Evolutionary conservation across 345 rosid species (phyloP).

Genomic region (Gossypioides kirkii): DNA sequence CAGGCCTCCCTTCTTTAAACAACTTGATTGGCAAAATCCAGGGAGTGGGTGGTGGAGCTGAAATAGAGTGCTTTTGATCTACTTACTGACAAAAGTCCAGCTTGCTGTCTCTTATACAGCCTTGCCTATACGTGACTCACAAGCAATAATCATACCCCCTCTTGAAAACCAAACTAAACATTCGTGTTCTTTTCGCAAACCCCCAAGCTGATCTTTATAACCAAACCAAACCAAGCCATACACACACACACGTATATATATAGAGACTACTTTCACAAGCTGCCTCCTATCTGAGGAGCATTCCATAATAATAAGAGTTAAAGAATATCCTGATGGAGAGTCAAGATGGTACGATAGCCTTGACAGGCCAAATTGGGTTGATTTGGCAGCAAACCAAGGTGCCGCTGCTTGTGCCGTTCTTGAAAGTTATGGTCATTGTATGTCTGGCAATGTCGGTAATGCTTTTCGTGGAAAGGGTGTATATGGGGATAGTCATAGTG

Average conservation of each 20-base stretch:
- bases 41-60: slow-evolving; percentile 26
- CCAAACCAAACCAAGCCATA: not conserved
- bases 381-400: slow-evolving; percentile 49
- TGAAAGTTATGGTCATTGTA: slow-evolving; percentile 36
- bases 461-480: slow-evolving; percentile 54
- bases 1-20: not conserved
- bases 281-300: not conserved
- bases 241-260: not conserved
- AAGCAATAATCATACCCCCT: slow-evolving; percentile 33
- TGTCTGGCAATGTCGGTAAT: slow-evolving; percentile 54
- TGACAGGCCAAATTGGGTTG: slow-evolving; percentile 23
- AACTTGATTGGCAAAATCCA: not conserved
- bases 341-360: slow-evolving; percentile 2
- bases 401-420: slow-evolving; percentile 49
- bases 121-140: slow-evolving; percentile 39
- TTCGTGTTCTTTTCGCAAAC: slow-evolving; percentile 26
- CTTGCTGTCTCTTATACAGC: slow-evolving; percentile 14
- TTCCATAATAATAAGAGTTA: not conserved
- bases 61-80: slow-evolving; percentile 20
- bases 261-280: not conserved
- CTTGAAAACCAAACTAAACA: not conserved
- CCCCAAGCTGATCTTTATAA: slow-evolving; percentile 5
- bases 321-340: slow-evolving; percentile 1
- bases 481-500: slow-evolving; percentile 47
- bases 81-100: slow-evolving; percentile 27